Conservation (phyloP, 2,329 filamentous ascomycete genomes). For the Botryosphaeria dothidea region DNA sequence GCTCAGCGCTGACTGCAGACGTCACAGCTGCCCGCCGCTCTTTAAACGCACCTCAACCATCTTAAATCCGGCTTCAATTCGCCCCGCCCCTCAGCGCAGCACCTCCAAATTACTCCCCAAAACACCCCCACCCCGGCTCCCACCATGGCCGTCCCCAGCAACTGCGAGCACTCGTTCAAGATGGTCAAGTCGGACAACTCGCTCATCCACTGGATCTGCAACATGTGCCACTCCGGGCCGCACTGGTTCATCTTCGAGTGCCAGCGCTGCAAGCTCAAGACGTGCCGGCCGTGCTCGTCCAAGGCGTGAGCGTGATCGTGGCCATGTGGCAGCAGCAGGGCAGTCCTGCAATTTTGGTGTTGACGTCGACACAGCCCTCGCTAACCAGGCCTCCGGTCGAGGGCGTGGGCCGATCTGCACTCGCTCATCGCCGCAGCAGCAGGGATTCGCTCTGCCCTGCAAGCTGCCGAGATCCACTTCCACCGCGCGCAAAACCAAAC, state of each 20-base stretch:
- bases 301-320: slow-evolving; percentile 38
- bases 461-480: slow-evolving; percentile 10
- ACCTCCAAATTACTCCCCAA: background rate
- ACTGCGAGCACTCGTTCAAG: slow-evolving; percentile 51
- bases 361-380: slow-evolving; percentile 16
- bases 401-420: slow-evolving; percentile 17
- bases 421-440: slow-evolving; percentile 7
- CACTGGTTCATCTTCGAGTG: slow-evolving; percentile 55
- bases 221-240: slow-evolving; percentile 52
- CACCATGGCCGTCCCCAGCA: slow-evolving; percentile 49
- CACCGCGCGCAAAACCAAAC: slow-evolving; percentile 1
- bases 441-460: slow-evolving; percentile 12
- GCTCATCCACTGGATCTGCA: slow-evolving; percentile 54
- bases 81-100: background rate
- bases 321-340: background rate
- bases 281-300: slow-evolving; percentile 48
- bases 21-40: slow-evolving; percentile 1
- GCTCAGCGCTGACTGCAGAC: background rate
- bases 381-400: slow-evolving; percentile 13
- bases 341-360: slow-evolving; percentile 18
- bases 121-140: slow-evolving; percentile 11
- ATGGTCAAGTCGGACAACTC: slow-evolving; percentile 55
- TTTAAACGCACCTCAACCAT: background rate
- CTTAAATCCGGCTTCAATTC: background rate
- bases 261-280: slow-evolving; percentile 52